Evolutionary conservation across 2,329 filamentous ascomycete species (phyloP).

Genomic region (Claviceps sp.): DNA sequence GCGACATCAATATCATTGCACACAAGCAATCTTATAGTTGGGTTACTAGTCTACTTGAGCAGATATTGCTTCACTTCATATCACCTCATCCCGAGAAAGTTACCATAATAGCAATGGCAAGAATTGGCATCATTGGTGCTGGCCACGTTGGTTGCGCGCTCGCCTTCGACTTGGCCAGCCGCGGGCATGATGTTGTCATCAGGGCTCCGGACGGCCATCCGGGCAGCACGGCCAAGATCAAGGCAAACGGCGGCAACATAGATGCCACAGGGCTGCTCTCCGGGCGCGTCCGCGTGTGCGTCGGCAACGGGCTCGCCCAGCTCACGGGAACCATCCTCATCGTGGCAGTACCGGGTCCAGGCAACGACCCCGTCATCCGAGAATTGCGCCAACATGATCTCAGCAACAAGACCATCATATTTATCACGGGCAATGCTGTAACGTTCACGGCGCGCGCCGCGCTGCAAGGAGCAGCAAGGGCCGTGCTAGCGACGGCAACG

Average conservation of each 20-base stretch:
- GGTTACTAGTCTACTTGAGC: too few species aligned
- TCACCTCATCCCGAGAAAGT: background rate
- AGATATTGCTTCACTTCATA: background rate
- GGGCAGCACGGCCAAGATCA: background rate
- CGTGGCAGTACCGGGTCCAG: background rate
- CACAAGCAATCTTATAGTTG: too few species aligned
- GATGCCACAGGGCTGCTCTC: background rate
- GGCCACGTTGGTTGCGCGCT: slow-evolving; percentile 8
- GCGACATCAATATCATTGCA: too few species aligned
- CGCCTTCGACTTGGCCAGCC: slow-evolving; percentile 4
- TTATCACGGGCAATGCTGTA: background rate
- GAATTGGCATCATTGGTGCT: slow-evolving; percentile 7
- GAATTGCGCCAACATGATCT: background rate
- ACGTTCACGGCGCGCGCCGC: background rate
- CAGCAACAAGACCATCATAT: background rate
- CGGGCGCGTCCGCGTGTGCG: background rate
- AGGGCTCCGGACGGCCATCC: slow-evolving; percentile 2
- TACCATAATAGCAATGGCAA: background rate
- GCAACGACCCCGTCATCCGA: background rate
- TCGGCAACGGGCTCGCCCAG: background rate
- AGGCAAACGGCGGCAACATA: background rate
- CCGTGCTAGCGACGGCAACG: slow-evolving; percentile 4
- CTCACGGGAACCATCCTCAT: background rate
- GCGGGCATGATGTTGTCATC: slow-evolving; percentile 2
- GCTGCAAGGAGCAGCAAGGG: background rate